Conservation (phyloP, 2,329 filamentous ascomycete species). For the Aureobasidium melanogenum region DNA sequence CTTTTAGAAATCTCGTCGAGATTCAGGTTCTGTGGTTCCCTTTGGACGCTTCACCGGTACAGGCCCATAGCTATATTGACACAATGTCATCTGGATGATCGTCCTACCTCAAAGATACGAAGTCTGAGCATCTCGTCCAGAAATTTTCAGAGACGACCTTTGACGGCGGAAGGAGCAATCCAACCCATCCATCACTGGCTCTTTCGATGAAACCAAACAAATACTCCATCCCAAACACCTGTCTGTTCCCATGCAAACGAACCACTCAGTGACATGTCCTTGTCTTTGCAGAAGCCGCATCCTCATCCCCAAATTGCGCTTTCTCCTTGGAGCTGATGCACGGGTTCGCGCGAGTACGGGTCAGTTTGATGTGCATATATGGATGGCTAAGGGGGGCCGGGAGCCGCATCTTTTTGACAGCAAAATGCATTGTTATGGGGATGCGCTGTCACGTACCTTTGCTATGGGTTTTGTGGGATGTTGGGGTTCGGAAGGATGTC, state of each 20-base stretch:
- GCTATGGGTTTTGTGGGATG: too few relatives aligned
- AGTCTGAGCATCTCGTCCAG: too few relatives aligned
- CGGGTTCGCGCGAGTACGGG: neutral
- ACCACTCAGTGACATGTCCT: neutral
- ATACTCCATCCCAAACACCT: neutral
- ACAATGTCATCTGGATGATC: neutral
- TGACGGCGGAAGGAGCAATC: neutral
- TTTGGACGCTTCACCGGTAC: neutral
- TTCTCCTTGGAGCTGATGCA: neutral
- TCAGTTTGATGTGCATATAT: neutral
- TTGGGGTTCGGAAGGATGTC: too few relatives aligned
- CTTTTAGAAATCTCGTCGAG: neutral
- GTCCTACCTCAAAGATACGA: neutral
- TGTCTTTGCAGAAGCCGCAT: neutral
- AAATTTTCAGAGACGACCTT: neutral
- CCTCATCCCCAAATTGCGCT: neutral
- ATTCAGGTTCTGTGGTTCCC: neutral
- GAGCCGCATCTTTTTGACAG: too few relatives aligned
- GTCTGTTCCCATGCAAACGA: neutral
- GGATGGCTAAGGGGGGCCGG: too few relatives aligned
- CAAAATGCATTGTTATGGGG: too few relatives aligned
- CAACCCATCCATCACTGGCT: neutral
- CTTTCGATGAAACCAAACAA: neutral
- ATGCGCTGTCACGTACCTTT: too few relatives aligned
- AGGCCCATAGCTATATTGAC: neutral